Percentiles rank a stretch among this genome's conserved stretches.
These are phyloP conservation scores for Wickerhamiella azyma DNA, from an alignment of 805 yeast genomes.

Conservation along the genomic window DNA sequence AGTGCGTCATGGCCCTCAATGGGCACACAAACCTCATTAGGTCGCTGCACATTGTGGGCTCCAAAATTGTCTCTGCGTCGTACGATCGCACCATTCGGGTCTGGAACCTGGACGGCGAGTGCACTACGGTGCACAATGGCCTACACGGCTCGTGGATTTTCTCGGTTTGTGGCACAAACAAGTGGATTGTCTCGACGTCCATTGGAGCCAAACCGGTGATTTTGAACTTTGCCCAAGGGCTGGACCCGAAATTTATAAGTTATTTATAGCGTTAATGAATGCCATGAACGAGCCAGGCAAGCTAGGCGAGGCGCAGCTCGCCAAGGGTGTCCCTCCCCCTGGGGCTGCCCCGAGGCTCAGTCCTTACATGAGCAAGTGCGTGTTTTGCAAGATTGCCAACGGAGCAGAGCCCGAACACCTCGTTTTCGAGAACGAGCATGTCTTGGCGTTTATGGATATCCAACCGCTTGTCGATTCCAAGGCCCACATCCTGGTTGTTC, in stretches of 20 bases:
- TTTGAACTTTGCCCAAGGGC: constrained; percentile 23
- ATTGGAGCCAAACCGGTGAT: constrained; percentile 24
- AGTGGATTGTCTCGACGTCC: constrained; percentile 25
- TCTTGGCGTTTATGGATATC: constrained; percentile 26
- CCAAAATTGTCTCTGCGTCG: constrained; percentile 25
- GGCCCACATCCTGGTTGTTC: constrained; percentile 27
- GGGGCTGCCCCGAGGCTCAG: too few species aligned
- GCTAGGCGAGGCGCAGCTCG: too few species aligned
- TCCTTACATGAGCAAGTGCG: constrained; percentile 14
- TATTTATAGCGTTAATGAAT: background rate
- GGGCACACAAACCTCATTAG: constrained; percentile 87
- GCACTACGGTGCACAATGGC: constrained; percentile 19
- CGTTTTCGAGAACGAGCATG: constrained; percentile 21
- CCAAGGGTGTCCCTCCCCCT: too few species aligned
- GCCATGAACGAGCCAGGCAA: too few species aligned
- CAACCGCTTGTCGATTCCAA: constrained; percentile 27
- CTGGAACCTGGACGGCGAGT: constrained; percentile 24
- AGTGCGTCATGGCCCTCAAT: constrained; percentile 50
- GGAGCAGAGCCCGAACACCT: constrained; percentile 16
- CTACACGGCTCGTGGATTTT: constrained; percentile 27
- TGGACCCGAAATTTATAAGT: constrained; percentile 15
- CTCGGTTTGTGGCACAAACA: constrained; percentile 22
- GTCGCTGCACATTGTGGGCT: constrained; percentile 21
- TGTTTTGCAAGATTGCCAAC: constrained; percentile 22
- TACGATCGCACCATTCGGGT: constrained; percentile 27